Evolutionary conservation across 345 rosid genomes (phyloP), one percentile per base, ranked within the genome.

Genomic region (Eucalyptus virginea): DNA sequence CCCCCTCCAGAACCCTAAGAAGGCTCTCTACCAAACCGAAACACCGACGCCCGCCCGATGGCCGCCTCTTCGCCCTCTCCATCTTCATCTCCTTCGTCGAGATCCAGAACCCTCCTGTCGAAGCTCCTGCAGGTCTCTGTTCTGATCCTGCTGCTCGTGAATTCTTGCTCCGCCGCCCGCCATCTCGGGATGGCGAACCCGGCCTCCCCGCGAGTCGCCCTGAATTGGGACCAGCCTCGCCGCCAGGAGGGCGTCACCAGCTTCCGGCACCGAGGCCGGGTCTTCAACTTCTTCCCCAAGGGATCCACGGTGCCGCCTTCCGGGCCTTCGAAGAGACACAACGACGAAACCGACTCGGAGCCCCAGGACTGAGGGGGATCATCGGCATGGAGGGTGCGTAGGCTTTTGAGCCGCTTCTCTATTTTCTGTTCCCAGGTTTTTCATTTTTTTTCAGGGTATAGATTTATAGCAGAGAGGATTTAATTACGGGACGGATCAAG

Each of bases 251-350:
- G 92, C 90, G 90, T 88, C 87, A 94, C 92, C 14, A 85, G 95
- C 52, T 95, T 95, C 88, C 52, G 54, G 54, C 91, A 90, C 87
- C 49, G 91, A 87, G 95, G 88, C 50, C 92, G 87, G 91, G 85
- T 93, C 86, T 95, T 95, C 94, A 94, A 94, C 92, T 98, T 90
- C 95, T 91, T 98, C 69, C 99, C 99, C 14, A 97, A 97, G 91
- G 97, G 97, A 4, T 90, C 90, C 14, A 92, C 94, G 6, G 88
- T 97, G 69, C 98, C 99, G 26, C 99, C 99, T 88, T 98, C 99
- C 30, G 99, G 87, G 81, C 99, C 99, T 11, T 98, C 99, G 28
- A 95, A 94, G 91, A 91, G 95, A 87, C 99, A 97, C 94, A 98
- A 98, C 92, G 90, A 93, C 13, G 81, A 89, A 19, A 89, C 90